These are phyloP conservation scores for Cladosporium sp. DNA, from an alignment of 2,329 filamentous ascomycete species.

Conservation along the genomic window DNA sequence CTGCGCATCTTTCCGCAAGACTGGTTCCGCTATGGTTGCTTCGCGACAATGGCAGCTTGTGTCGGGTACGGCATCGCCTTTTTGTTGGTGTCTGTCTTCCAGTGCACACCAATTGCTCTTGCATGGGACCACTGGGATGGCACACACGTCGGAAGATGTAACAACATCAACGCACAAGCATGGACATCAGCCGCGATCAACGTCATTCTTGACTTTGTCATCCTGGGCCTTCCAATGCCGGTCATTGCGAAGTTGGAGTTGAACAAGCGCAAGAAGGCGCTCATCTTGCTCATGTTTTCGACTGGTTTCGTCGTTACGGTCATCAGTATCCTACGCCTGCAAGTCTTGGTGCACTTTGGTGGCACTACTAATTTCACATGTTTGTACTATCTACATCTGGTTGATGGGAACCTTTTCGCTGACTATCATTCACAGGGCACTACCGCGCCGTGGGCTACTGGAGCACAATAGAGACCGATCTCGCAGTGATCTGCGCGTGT, in stretches of 20 bases:
- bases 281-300: slow-evolving; percentile 15
- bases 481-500: slow-evolving; percentile 16
- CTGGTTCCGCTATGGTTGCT: slow-evolving; percentile 26
- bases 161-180: slow-evolving; percentile 16
- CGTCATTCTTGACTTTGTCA: slow-evolving; percentile 20
- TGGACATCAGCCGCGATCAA: slow-evolving; percentile 16
- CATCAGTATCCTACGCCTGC: slow-evolving; percentile 15
- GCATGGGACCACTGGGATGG: slow-evolving; percentile 15
- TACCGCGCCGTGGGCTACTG: slow-evolving; percentile 14
- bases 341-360: slow-evolving; percentile 14
- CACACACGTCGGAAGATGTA: slow-evolving; percentile 12
- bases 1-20: slow-evolving; percentile 32
- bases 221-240: slow-evolving; percentile 20
- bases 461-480: slow-evolving; percentile 13
- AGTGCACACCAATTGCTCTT: slow-evolving; percentile 14
- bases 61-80: slow-evolving; percentile 13
- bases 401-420: background rate
- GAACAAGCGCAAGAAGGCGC: slow-evolving; percentile 15
- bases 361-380: slow-evolving; percentile 14
- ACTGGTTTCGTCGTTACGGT: slow-evolving; percentile 15
- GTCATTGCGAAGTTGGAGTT: slow-evolving; percentile 12
- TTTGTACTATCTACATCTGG: background rate
- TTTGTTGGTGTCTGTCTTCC: slow-evolving; percentile 14
- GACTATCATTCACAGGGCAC: background rate
- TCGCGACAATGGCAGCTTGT: slow-evolving; percentile 20